Conservation (phyloP, 176 grass and related monocot genomes). For the Ampelocalamus luodianensis region DNA sequence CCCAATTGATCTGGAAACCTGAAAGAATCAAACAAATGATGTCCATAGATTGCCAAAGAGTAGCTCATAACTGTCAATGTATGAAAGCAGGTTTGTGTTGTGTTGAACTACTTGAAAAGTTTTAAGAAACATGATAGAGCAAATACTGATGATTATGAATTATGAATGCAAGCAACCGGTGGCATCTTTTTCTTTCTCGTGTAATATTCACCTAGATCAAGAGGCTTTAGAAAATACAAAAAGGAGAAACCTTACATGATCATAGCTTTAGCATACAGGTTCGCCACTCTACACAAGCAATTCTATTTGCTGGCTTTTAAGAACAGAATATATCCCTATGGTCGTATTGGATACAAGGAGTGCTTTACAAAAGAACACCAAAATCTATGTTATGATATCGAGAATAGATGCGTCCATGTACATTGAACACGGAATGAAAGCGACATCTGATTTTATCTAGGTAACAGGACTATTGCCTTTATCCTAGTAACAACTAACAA, state of each 20-base stretch:
- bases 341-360: neutral
- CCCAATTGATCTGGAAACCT: slow-evolving; percentile 69
- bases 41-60: neutral
- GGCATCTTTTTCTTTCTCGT: slow-evolving; percentile 14
- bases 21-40: slow-evolving; percentile 22
- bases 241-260: neutral
- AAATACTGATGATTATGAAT: slow-evolving; percentile 23
- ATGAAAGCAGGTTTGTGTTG: slow-evolving; percentile 2
- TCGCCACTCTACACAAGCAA: slow-evolving; percentile 33
- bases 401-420: slow-evolving; percentile 17
- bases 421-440: neutral
- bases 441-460: neutral
- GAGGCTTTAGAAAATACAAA: slow-evolving; percentile 30
- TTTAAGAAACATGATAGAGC: slow-evolving; percentile 12
- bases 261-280: slow-evolving; percentile 27
- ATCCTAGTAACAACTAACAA: neutral
- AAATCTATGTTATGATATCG: neutral
- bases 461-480: slow-evolving; percentile 18
- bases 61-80: neutral
- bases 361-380: slow-evolving; percentile 29
- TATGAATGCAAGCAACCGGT: neutral
- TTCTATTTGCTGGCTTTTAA: neutral
- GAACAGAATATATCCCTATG: slow-evolving; percentile 35
- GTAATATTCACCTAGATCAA: neutral
- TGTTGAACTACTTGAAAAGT: neutral